Evolutionary conservation across 805 yeast genomes (phyloP).

Genomic region (Yamadazyma nakazawae): DNA sequence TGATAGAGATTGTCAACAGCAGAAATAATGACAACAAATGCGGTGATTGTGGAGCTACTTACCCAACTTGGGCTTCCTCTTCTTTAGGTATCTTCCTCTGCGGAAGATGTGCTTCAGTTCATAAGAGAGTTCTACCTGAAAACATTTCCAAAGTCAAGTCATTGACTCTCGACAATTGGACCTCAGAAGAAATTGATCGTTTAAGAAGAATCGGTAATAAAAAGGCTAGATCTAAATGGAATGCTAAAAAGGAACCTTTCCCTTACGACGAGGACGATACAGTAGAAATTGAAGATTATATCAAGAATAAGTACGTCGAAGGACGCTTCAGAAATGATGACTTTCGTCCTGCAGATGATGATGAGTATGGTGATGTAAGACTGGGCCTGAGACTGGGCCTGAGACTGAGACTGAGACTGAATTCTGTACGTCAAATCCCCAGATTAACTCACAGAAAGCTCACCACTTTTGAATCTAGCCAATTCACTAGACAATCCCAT

Average conservation of each 20-base stretch:
- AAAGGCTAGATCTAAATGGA: constrained; percentile 61
- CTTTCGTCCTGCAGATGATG: constrained; percentile 16
- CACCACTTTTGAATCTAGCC: constrained; percentile 50
- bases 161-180: constrained; percentile 71
- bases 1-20: constrained; percentile 58
- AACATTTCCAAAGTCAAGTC: constrained; percentile 68
- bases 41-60: constrained; percentile 70
- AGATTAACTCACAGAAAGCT: constrained; percentile 48
- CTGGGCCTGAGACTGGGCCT: constrained; percentile 1
- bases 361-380: constrained; percentile 21
- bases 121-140: constrained; percentile 57
- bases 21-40: constrained; percentile 64
- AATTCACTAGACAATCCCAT: constrained; percentile 48
- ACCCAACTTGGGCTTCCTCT: constrained; percentile 58
- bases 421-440: constrained; percentile 26
- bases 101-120: constrained; percentile 81
- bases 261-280: constrained; percentile 72
- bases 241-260: constrained; percentile 61
- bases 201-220: constrained; percentile 57
- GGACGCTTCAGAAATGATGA: constrained; percentile 53
- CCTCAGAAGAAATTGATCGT: constrained; percentile 48
- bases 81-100: constrained; percentile 70
- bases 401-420: constrained; percentile 21
- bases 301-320: constrained; percentile 65
- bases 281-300: constrained; percentile 49